Percentiles rank a stretch among this genome's conserved stretches.
Evolutionary conservation across 129 eudicot species (phyloP).

Genomic region (Deinandra increscens): DNA sequence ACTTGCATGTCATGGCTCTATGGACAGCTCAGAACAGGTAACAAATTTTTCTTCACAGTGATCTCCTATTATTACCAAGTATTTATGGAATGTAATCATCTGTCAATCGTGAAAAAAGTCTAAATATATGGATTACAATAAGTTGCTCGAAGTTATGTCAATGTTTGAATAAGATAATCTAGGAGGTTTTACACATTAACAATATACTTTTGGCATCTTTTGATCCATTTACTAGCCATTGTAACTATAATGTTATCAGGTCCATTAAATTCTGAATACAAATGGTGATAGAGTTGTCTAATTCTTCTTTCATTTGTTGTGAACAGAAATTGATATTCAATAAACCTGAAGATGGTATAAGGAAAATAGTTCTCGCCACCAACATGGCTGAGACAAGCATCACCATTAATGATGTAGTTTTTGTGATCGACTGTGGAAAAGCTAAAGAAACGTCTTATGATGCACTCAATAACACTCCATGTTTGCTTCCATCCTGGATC

Average conservation of each 20-base stretch:
- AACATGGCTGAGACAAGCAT: conserved; percentile 99
- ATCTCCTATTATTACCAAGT: background rate
- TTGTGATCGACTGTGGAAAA: conserved; percentile 94
- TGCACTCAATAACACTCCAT: conserved; percentile 95
- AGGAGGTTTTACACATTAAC: background rate
- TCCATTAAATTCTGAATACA: background rate
- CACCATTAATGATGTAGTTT: conserved; percentile 96
- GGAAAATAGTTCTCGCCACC: conserved; percentile 94
- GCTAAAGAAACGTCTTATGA: conserved; percentile 98
- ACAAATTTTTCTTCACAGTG: background rate
- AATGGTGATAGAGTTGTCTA: background rate
- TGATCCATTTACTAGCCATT: background rate
- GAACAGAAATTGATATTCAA: conserved; percentile 82
- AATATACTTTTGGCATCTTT: background rate
- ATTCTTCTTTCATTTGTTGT: conserved; percentile 13
- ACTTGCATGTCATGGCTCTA: conserved; percentile 98
- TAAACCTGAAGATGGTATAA: conserved; percentile 84
- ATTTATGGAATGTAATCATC: background rate
- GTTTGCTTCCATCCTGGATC: conserved; percentile 97
- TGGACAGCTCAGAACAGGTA: conserved; percentile 97
- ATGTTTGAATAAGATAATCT: background rate
- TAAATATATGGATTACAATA: background rate
- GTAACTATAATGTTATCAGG: background rate
- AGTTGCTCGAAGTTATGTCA: background rate
- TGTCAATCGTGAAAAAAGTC: background rate